Evolutionary conservation across 2,329 filamentous ascomycete genomes (phyloP), one percentile per base, ranked within the genome.

Genomic region (Fusarium oxysporum): DNA sequence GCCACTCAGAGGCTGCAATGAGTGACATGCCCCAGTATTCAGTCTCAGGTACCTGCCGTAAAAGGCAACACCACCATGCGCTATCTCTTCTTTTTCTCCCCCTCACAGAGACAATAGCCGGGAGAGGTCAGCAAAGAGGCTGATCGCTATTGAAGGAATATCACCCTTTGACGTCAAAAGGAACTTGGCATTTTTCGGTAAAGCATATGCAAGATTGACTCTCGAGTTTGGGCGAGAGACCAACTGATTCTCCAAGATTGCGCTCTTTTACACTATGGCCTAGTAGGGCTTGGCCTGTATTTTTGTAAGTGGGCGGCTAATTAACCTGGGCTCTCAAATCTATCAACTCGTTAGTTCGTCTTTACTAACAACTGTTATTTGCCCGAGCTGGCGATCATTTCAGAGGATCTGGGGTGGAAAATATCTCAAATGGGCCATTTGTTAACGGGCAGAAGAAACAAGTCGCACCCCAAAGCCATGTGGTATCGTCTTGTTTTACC

Each of bases 281-380:
- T 28, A 64, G 45, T 50, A 55, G 47, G 58, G 54, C 40, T 50
- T 60, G 50, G 65, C 23, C 38, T 40, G 28, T 59, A n/a, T 55
- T 35, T 57, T 61, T 59, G 54, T 33, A 43, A 47, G 67, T 74
- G 68, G 54, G 59, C 51, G 61, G 61, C 54, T 74, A 70, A 74
- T 61, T 51, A 62, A 38, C 54, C 25, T 23, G 30, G 19, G 25
- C 19, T 59, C 37, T 51, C 48, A 45, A 63, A 56, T 57, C 50
- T 53, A 63, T 68, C 64, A 63, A 37, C 19, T 30, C 25, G 23
- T 70, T 65, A 65, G 65, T 53, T 53, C 43, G n/a, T 25, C 19
- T 47, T 37, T 51, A 40, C 57, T 56, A 51, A 48, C 37, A 61
- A 37, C 43, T 53, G 28, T 74, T 71, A 73, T 68, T 73, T 71